Conservation (phyloP, 148 eudicot genomes). For the Rhododendron henanense region DNA sequence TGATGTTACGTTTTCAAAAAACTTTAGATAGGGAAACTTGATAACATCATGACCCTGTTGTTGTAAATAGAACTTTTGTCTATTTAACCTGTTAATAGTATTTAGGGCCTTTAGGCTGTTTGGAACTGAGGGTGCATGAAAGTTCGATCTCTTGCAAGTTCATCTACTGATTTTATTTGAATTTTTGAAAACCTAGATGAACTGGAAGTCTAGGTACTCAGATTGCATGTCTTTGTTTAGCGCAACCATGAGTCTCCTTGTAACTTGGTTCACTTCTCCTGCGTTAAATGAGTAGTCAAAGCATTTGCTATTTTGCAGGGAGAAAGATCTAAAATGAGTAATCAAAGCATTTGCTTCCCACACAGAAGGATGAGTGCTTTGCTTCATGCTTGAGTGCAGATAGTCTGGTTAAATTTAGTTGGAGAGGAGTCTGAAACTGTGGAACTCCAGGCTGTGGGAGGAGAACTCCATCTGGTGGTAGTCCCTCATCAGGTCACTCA, state of each 20-base stretch:
- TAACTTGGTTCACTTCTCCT: background rate
- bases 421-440: background rate
- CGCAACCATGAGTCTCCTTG: background rate
- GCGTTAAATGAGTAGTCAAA: background rate
- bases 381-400: background rate
- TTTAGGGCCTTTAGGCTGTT: no score
- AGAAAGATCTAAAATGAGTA: background rate
- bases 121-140: no score
- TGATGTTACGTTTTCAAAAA: no score
- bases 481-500: no score
- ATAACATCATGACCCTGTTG: no score
- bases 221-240: background rate
- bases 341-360: background rate
- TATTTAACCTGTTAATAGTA: no score
- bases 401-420: background rate
- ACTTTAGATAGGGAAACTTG: no score
- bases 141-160: background rate
- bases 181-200: background rate
- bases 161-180: background rate
- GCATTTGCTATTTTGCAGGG: background rate
- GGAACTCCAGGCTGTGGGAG: background rate
- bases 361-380: background rate
- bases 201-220: background rate
- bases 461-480: background rate
- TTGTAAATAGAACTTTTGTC: no score